Conservation (phyloP, 805 yeast genomes). For the Nakazawaea ambrosiae region DNA sequence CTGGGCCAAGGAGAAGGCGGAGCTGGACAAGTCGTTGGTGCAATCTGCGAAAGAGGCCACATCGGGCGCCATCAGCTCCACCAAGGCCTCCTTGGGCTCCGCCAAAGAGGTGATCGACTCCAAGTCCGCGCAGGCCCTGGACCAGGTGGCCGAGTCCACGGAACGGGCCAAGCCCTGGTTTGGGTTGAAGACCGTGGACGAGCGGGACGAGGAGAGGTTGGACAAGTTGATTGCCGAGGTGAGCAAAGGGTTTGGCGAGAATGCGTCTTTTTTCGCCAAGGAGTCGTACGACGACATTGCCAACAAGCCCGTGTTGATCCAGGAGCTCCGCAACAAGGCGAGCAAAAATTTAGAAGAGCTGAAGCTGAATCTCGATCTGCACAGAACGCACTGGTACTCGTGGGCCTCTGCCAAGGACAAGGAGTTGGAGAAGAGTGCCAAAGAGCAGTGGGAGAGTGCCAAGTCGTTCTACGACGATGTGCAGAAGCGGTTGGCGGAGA, state of each 20-base stretch:
- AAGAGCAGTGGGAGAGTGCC: conserved; percentile 8
- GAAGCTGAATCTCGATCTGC: conserved; percentile 3
- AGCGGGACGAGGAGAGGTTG: conserved; percentile 11
- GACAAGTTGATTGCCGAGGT: conserved; percentile 9
- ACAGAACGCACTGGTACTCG: conserved; percentile 4
- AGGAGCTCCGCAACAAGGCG: conserved; percentile 7
- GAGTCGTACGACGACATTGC: conserved; percentile 8
- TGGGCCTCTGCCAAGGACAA: conserved; percentile 10
- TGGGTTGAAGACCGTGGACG: conserved; percentile 8
- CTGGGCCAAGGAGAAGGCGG: conserved; percentile 10
- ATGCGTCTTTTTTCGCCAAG: conserved; percentile 9
- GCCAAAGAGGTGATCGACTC: conserved; percentile 6
- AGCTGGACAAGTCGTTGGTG: background rate
- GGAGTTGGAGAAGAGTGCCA: conserved; percentile 5
- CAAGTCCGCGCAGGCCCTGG: conserved; percentile 1
- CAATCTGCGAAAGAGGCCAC: background rate
- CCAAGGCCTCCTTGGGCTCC: conserved; percentile 2
- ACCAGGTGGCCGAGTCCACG: conserved; percentile 3
- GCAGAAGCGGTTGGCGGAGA: conserved; percentile 7
- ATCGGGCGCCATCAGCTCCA: conserved; percentile 5
- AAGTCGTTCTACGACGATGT: conserved; percentile 3
- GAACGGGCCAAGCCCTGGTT: conserved; percentile 11
- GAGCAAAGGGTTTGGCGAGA: conserved; percentile 10
- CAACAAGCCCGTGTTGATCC: conserved; percentile 6
- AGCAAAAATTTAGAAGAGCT: conserved; percentile 4